Conservation (phyloP, 2,329 filamentous ascomycete species). For the Cladorrhinum sp. region DNA sequence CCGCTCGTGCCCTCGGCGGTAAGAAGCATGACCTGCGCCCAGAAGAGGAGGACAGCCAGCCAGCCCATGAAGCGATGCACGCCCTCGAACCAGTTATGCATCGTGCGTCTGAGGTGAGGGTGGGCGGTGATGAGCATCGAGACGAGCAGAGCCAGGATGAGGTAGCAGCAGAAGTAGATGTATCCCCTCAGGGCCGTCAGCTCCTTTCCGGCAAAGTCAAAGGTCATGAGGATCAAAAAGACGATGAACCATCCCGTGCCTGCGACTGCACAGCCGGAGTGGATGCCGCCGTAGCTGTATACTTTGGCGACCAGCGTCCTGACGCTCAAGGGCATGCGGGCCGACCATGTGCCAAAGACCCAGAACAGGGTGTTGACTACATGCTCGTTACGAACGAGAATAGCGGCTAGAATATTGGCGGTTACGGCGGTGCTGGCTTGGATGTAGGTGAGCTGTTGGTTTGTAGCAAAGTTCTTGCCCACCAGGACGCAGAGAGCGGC, state of each 20-base stretch:
- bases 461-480: constrained; percentile 6
- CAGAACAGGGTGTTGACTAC: constrained; percentile 51
- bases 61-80: constrained; percentile 38
- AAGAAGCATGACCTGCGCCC: constrained; percentile 58
- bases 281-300: constrained; percentile 52
- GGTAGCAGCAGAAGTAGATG: constrained; percentile 31
- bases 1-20: constrained; percentile 42
- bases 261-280: constrained; percentile 50
- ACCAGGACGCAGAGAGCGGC: constrained; percentile 24
- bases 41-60: constrained; percentile 50
- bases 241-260: constrained; percentile 46
- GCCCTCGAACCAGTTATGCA: constrained; percentile 37
- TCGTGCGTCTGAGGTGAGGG: constrained; percentile 29
- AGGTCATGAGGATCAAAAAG: constrained; percentile 36
- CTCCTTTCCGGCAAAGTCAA: constrained; percentile 22
- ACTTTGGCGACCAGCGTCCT: constrained; percentile 48
- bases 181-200: constrained; percentile 26
- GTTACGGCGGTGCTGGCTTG: constrained; percentile 28
- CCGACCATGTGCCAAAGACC: constrained; percentile 35
- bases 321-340: constrained; percentile 38
- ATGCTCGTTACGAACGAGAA: constrained; percentile 50
- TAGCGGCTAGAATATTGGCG: constrained; percentile 43
- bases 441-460: constrained; percentile 18
- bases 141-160: constrained; percentile 29
- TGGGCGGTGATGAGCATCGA: constrained; percentile 32